A percentile compares a stretch with the other conserved stretches of the same genome.
Evolutionary conservation across 805 yeast genomes (phyloP).

Genomic region (Starmerella ratchasimensis): DNA sequence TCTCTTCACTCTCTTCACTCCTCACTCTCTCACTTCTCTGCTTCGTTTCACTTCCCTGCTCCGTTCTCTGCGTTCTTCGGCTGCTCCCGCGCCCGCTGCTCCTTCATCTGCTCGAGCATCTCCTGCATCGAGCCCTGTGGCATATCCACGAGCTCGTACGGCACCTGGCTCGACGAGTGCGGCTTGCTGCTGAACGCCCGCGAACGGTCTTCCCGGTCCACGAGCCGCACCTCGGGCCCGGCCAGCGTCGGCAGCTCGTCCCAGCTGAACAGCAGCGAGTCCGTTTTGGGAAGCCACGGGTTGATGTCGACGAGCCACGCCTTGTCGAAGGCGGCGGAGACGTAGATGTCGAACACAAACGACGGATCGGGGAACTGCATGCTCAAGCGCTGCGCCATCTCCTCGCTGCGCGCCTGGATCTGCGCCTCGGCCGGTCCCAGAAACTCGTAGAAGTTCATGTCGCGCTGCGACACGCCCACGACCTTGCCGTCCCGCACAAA

Average conservation of each 20-base stretch:
- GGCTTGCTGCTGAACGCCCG: conserved; percentile 70
- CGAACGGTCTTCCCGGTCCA: conserved; percentile 47
- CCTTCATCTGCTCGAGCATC: conserved; percentile 14
- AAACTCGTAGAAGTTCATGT: conserved; percentile 67
- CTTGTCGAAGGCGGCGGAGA: conserved; percentile 58
- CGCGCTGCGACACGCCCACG: conserved; percentile 73
- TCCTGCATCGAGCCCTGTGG: conserved; percentile 15
- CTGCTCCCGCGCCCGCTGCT: conserved; percentile 7
- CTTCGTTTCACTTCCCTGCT: too few species aligned
- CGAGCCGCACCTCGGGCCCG: conserved; percentile 42
- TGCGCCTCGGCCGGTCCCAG: conserved; percentile 39
- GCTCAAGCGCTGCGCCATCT: conserved; percentile 32
- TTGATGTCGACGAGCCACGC: conserved; percentile 73
- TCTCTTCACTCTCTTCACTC: too few species aligned
- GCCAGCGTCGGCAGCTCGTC: conserved; percentile 39
- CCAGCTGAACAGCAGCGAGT: conserved; percentile 72
- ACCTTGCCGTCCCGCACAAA: conserved; percentile 54
- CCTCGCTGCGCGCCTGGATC: conserved; percentile 36
- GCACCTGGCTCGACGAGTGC: conserved; percentile 83
- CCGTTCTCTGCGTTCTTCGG: too few species aligned
- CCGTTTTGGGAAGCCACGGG: conserved; percentile 69
- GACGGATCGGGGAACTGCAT: conserved; percentile 40
- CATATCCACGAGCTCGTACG: conserved; percentile 68
- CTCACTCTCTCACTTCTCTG: too few species aligned
- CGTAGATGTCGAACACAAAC: conserved; percentile 67